Evolutionary conservation across 192 early-diverging fungal genomes (phyloP).

Genomic region (Entophlyctis helioformis): DNA sequence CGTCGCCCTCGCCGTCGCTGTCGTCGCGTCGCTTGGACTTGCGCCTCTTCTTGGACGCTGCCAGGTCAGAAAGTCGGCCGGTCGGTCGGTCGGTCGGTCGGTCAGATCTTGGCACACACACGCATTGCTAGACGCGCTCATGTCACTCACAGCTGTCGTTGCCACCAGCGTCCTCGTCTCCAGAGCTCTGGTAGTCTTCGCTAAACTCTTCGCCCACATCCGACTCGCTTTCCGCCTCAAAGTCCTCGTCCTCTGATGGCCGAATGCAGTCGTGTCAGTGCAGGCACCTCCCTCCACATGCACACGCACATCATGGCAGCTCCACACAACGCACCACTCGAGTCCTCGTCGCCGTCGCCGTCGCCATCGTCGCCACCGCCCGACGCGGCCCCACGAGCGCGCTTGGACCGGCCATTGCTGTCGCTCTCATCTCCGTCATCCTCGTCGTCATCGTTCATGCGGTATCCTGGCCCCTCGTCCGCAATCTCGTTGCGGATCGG

Average conservation of each 20-base stretch:
- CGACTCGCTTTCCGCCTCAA: conserved; percentile 42
- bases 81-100: no score
- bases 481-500: conserved; percentile 64
- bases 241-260: conserved; percentile 85
- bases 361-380: conserved; percentile 38
- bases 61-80: conserved; percentile 20
- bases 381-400: conserved; percentile 13
- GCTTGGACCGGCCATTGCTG: no score
- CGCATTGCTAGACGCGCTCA: conserved; percentile 17
- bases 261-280: no score
- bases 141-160: conserved; percentile 17
- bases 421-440: no score
- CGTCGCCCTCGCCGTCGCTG: no score
- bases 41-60: conserved; percentile 61
- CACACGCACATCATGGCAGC: no score
- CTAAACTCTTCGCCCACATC: conserved; percentile 36
- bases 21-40: no score
- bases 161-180: conserved; percentile 18
- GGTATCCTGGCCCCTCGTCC: no score
- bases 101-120: no score
- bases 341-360: conserved; percentile 51
- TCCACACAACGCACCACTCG: no score
- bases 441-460: no score
- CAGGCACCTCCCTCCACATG: no score
- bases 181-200: conserved; percentile 16